Base-by-base conservation (phyloP, 164 flowering plant genomes). In the Piper longum region DNA sequence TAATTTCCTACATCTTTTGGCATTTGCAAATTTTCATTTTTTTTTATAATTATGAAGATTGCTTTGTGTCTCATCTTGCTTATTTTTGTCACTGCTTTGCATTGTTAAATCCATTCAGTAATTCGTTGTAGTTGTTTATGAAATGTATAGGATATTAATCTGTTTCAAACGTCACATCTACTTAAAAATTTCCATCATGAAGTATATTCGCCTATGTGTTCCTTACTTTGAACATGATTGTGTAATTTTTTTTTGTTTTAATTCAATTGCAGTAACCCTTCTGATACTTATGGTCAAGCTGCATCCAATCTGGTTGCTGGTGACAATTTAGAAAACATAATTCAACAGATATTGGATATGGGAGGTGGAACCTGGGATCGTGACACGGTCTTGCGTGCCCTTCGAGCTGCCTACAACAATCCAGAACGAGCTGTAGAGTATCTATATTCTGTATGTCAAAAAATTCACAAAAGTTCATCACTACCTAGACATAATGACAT, bases 281-380 rank as follows among this genome's bases (percentile, higher is more conserved):
- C 76, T 63, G 83, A 83, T 76, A 70, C 75, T 36, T 88, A 86
- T 83, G 87, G 76, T 70, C 80, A 83, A 71, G 96, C 96, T 80
- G 96, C 95, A 68, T 88, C 97, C 16, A 88, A 69, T 69, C 68
- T 88, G 71, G 88, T 90, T 67, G 81, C 83, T 62, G 84, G 77
- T 52, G 78, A 63, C 68, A 79, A 67, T 76, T 79, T 88, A 60
- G 98, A 93, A 74, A 85, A 82, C 73, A 90, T 84, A 12, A 80
- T 89, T 66, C 95, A 86, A 65, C 83, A 93, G 67, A 60, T 93
- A 62, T 77, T 90, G 81, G 98, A 89, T 70, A 93, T 93, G 78
- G 98, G 98, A 58, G 98, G 95, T 68, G 97, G 97, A 41, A 88
- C 54, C 67, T 92, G 98, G 98, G 98, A 89, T 75, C 87, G 73